phyloP scores from a whole-genome alignment of 2,329 filamentous ascomycete genomes.

The Xylariaceae sp. region DNA sequence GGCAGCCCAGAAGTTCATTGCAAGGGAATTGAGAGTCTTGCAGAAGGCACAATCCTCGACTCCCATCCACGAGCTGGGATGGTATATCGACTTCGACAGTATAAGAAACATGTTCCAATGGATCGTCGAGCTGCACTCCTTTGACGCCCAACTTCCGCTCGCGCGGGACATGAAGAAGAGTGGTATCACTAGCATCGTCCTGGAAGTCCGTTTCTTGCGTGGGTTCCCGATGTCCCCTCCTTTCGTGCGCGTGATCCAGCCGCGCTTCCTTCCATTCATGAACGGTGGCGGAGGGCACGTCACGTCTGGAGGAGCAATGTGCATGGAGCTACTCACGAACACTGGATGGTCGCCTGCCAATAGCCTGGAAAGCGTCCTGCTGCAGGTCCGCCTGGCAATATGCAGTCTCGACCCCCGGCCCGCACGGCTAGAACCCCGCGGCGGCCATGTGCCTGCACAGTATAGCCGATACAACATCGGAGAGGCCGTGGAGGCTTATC shows the following conservation, averaged over 20 bases:
- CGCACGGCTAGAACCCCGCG: conserved; percentile 51
- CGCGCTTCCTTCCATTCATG: conserved; percentile 66
- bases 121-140: conserved; percentile 85
- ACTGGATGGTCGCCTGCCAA: conserved; percentile 70
- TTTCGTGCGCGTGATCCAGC: conserved; percentile 75
- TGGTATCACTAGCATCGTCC: conserved; percentile 58
- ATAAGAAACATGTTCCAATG: conserved; percentile 78
- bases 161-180: conserved; percentile 63
- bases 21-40: conserved; percentile 56
- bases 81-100: conserved; percentile 66
- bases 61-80: conserved; percentile 62
- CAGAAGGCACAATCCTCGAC: conserved; percentile 55
- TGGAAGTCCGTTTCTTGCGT: conserved; percentile 74
- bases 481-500: conserved; percentile 69
- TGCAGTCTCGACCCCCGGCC: conserved; percentile 60
- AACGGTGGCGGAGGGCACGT: conserved; percentile 78
- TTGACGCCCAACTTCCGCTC: conserved; percentile 61
- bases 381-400: conserved; percentile 75
- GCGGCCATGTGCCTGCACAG: not conserved
- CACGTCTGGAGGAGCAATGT: conserved; percentile 74
- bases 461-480: conserved; percentile 52
- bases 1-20: conserved; percentile 53
- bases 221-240: conserved; percentile 73
- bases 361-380: conserved; percentile 69
- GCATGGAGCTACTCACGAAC: conserved; percentile 77